A percentile compares a stretch with the other conserved stretches of the same genome.
These are phyloP conservation scores for Colletotrichum incanum DNA, from an alignment of 2,329 filamentous ascomycete species.

Conservation along the genomic window DNA sequence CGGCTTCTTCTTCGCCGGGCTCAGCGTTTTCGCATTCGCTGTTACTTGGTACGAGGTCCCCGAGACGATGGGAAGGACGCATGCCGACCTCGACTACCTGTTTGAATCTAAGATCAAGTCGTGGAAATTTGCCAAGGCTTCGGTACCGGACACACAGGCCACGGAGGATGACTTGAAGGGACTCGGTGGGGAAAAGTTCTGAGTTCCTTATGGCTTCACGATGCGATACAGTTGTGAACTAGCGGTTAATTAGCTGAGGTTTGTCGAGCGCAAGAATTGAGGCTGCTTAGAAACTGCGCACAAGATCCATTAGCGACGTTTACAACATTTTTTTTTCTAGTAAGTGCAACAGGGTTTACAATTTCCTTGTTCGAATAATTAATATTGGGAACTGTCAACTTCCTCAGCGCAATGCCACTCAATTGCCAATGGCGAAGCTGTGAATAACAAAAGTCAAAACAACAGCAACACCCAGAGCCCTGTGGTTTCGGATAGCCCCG, in stretches of 20 bases:
- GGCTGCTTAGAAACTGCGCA: too few species aligned
- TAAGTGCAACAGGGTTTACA: too few species aligned
- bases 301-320: too few species aligned
- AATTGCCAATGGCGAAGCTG: too few species aligned
- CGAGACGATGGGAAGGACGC: conserved; percentile 19
- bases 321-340: too few species aligned
- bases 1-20: conserved; percentile 26
- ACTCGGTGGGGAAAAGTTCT: not conserved
- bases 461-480: not conserved
- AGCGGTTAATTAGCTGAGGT: too few species aligned
- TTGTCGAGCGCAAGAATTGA: too few species aligned
- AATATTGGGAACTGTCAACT: not conserved
- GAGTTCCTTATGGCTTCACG: not conserved
- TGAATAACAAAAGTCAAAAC: not conserved
- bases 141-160: not conserved
- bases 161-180: not conserved
- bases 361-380: too few species aligned
- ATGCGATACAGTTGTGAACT: not conserved
- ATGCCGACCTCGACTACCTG: conserved; percentile 23
- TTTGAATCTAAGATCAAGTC: conserved; percentile 4
- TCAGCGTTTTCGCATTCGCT: not conserved
- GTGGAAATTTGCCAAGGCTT: not conserved
- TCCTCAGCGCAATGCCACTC: not conserved
- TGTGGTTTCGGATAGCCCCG: not conserved
- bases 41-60: conserved; percentile 3